phyloP scores from a whole-genome alignment of 164 flowering plant species.

The Dillenia suffruticosa region DNA sequence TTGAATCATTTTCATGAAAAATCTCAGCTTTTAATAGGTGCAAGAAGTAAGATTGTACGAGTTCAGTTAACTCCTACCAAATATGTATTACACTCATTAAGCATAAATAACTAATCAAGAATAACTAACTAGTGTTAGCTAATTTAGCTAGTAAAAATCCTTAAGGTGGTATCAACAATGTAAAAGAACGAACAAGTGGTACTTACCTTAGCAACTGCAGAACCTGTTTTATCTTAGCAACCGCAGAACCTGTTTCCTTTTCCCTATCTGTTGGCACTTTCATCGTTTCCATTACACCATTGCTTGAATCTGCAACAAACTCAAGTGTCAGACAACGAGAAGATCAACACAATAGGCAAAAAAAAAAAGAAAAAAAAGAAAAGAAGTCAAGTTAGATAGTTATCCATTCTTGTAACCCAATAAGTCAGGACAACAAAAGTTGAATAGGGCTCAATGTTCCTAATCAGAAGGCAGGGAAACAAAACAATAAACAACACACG shows the following conservation, averaged over 20 bases:
- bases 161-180: too few species aligned
- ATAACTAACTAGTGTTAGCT: too few species aligned
- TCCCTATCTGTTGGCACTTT: conserved; percentile 84
- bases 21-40: conserved; percentile 92
- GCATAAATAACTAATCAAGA: background rate
- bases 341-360: too few species aligned
- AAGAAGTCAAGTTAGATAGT: background rate
- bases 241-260: conserved; percentile 74
- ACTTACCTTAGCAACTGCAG: conserved; percentile 84
- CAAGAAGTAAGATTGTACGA: conserved; percentile 85
- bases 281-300: conserved; percentile 87
- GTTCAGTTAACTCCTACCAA: conserved; percentile 72
- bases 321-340: conserved; percentile 3
- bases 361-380: too few species aligned
- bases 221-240: conserved; percentile 89
- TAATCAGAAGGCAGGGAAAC: conserved; percentile 15
- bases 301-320: conserved; percentile 62
- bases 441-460: conserved; percentile 97
- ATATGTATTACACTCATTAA: background rate
- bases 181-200: too few species aligned
- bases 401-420: conserved; percentile 87
- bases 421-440: conserved; percentile 82
- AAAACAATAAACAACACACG: background rate
- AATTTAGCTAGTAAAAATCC: too few species aligned
- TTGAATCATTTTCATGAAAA: conserved; percentile 44